These are phyloP conservation scores for Irpex sp. DNA, from an alignment of 1,284 basidiomycete genomes.

Conservation along the genomic window DNA sequence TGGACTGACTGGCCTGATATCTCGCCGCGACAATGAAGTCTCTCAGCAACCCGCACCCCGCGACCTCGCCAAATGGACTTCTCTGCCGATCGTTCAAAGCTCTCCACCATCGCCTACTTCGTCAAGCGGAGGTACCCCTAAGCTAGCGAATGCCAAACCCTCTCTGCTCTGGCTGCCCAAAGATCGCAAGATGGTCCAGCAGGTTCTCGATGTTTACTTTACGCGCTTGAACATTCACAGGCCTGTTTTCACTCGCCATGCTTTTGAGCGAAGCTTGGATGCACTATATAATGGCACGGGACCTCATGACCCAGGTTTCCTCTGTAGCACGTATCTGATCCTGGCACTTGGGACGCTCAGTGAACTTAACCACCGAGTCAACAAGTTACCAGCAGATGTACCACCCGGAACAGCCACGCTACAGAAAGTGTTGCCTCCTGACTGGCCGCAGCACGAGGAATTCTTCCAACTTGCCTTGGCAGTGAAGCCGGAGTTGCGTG, in stretches of 20 bases:
- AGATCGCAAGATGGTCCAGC: slow-evolving; percentile 60
- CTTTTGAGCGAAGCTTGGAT: slow-evolving; percentile 60
- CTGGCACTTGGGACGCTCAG: slow-evolving; percentile 77
- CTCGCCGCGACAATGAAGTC: slow-evolving; percentile 62
- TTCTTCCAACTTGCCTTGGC: slow-evolving; percentile 75
- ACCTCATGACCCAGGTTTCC: slow-evolving; percentile 66
- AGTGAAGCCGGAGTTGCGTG: slow-evolving; percentile 74
- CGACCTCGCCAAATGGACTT: slow-evolving; percentile 57
- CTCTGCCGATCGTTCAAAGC: slow-evolving; percentile 46
- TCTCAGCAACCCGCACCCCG: slow-evolving; percentile 55
- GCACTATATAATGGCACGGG: slow-evolving; percentile 58
- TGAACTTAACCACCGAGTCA: slow-evolving; percentile 69
- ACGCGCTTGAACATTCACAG: slow-evolving; percentile 71
- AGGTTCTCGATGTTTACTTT: slow-evolving; percentile 70
- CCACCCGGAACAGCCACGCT: slow-evolving; percentile 29
- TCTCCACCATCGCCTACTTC: slow-evolving; percentile 18
- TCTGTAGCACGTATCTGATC: slow-evolving; percentile 73
- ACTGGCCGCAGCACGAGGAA: slow-evolving; percentile 78
- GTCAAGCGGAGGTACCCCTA: slow-evolving; percentile 23
- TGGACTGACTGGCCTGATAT: slow-evolving; percentile 62
- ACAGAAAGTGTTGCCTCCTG: slow-evolving; percentile 60
- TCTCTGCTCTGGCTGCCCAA: slow-evolving; percentile 70
- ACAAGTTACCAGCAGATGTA: slow-evolving; percentile 33
- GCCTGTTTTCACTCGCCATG: slow-evolving; percentile 62
- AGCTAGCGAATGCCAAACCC: slow-evolving; percentile 30